Evolutionary conservation across 2,329 filamentous ascomycete genomes (phyloP).

Genomic region (Ciborinia camelliae): DNA sequence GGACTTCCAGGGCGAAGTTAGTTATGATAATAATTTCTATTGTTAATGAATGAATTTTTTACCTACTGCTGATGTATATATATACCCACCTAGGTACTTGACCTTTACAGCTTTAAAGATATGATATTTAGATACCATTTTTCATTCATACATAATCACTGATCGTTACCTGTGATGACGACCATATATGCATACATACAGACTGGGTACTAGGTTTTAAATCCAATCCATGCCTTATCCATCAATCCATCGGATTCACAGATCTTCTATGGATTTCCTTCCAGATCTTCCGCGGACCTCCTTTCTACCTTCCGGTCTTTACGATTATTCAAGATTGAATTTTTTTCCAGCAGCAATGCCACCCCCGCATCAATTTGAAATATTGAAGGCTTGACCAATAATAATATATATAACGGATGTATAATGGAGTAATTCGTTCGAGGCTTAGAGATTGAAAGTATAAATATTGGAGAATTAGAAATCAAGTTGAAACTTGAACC

Average conservation of each 20-base stretch:
- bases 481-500: background rate
- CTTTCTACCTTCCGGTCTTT: background rate
- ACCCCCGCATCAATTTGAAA: constrained; percentile 1
- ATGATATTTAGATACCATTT: background rate
- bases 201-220: background rate
- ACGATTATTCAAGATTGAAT: background rate
- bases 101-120: too few species aligned
- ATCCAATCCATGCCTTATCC: background rate
- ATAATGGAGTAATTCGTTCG: background rate
- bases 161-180: too few species aligned
- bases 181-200: background rate
- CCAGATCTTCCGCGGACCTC: background rate
- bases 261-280: background rate
- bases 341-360: background rate
- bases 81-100: too few species aligned
- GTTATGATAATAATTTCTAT: constrained; percentile 1
- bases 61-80: too few species aligned
- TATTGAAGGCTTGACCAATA: background rate
- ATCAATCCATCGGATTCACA: background rate
- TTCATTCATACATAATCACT: background rate
- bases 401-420: too few species aligned
- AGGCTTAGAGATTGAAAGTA: background rate
- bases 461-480: background rate
- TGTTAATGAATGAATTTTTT: background rate
- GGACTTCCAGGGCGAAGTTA: too few species aligned